Evolutionary conservation across 2,329 filamentous ascomycete species (phyloP).

Genomic region (Beauveria sp.): DNA sequence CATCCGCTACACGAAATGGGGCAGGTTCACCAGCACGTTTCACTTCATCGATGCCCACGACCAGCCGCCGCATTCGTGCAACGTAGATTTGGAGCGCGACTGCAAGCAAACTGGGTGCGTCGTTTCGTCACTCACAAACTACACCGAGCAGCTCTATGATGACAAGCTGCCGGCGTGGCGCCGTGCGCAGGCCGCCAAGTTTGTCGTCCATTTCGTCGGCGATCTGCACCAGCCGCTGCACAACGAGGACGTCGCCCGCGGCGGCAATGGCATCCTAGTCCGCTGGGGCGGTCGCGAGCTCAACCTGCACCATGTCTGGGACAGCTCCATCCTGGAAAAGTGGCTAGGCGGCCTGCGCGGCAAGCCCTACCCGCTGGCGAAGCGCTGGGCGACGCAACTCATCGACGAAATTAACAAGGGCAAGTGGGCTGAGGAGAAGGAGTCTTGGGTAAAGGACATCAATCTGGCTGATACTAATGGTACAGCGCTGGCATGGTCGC

Average conservation of each 20-base stretch:
- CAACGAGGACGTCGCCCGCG: conserved; percentile 53
- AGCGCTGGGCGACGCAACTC: conserved; percentile 50
- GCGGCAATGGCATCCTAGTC: conserved; percentile 63
- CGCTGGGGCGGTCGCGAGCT: conserved; percentile 47
- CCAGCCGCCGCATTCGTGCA: conserved; percentile 48
- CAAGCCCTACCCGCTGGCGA: conserved; percentile 41
- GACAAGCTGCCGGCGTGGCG: conserved; percentile 34
- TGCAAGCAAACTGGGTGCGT: conserved; percentile 57
- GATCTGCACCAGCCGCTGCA: conserved; percentile 65
- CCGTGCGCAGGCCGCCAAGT: conserved; percentile 55
- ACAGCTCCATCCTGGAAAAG: conserved; percentile 60
- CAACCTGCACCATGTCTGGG: conserved; percentile 70
- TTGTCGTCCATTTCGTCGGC: conserved; percentile 60
- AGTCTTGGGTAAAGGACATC: conserved; percentile 50
- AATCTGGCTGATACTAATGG: conserved; percentile 44
- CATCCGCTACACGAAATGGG: conserved; percentile 56
- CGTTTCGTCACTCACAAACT: conserved; percentile 52
- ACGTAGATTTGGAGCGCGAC: conserved; percentile 51
- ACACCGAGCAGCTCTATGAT: conserved; percentile 49
- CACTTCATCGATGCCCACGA: conserved; percentile 66
- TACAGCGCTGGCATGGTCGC: conserved; percentile 57
- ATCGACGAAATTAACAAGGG: conserved; percentile 47
- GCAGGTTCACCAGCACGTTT: conserved; percentile 52
- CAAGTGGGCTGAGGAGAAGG: conserved; percentile 42
- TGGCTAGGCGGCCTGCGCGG: conserved; percentile 48